Evolutionary conservation across 2,329 filamentous ascomycete species (phyloP), one percentile per base, ranked within the genome.

Genomic region (Ophiocordyceps camponoti-floridani): DNA sequence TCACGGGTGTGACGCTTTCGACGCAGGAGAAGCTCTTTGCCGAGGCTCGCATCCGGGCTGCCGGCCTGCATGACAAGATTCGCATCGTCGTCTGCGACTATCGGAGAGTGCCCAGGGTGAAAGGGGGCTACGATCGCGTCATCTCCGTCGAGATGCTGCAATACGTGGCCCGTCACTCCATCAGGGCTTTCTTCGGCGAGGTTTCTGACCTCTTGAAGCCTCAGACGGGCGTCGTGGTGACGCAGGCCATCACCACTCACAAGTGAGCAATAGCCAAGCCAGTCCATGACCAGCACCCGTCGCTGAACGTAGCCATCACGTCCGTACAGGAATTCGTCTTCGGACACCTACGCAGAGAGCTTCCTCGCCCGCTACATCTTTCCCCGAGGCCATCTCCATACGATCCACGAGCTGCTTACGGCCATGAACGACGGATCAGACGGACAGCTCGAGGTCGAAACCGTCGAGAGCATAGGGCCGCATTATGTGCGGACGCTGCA

Each of bases 341-440:
- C 41, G 14, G 18, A 42, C n/a, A 23, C 23, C 23, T 23, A 23
- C 23, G 4, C 23, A 7, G 13, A 0, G 45, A 69, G 65, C 54
- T 85, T 85, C 59, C 84, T 85, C 54, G 72, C 78, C 46, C 75
- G 77, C 47, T 84, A 86, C 59, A 85, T 86, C 46, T 85, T 86
- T 59, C 82, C 82, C 0, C 80, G 81, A n/a, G 82, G 81, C 1
- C 79, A 84, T 53, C 63, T 86, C 2, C 75, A 75, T 0, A 69
- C 68, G 4, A 65, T 68, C 28, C 70, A 65, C n/a, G 70, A 77
- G 50, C 61, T 79, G n/a, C 58, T 78, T 18, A 63, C 66, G 42
- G 68, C 77, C 28, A 79, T 85, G 49, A 70, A 68, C 40, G 66
- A 65, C 26, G 76, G 75, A 28, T 79, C 77, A 0, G 59, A 65